Conservation (phyloP, 257 asterid genomes). For the Primulina eburnea region DNA sequence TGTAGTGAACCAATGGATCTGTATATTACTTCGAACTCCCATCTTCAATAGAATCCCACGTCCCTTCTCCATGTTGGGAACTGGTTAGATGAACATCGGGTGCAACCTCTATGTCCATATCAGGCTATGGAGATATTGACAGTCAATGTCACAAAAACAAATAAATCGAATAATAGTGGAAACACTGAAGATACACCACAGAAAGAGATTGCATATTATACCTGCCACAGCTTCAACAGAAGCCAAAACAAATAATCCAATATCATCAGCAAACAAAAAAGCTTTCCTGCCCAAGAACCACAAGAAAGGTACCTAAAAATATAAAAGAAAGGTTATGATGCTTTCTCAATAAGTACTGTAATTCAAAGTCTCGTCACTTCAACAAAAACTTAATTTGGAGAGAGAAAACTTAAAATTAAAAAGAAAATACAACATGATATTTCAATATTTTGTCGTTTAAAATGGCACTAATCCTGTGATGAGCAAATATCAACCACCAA, state of each 20-base stretch:
- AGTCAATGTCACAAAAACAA: constrained; percentile 9
- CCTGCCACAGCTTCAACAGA: constrained; percentile 79
- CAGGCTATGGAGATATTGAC: constrained; percentile 52
- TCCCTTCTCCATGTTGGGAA: constrained; percentile 30
- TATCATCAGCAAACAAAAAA: constrained; percentile 85
- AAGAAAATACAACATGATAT: not conserved
- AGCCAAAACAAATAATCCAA: constrained; percentile 69
- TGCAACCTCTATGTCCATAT: constrained; percentile 68
- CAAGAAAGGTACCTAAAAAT: constrained; percentile 71
- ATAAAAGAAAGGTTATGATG: not conserved
- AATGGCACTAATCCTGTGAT: not conserved
- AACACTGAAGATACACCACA: not conserved
- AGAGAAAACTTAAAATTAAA: not conserved
- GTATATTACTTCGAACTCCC: constrained; percentile 12
- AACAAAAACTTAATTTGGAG: not conserved
- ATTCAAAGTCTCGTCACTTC: not conserved
- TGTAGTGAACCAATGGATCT: too few relatives aligned
- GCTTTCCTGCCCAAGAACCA: constrained; percentile 98
- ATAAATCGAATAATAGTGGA: not conserved
- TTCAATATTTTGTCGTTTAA: too few relatives aligned
- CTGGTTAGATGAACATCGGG: constrained; percentile 50
- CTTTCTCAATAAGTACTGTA: not conserved
- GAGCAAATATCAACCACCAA: constrained; percentile 8
- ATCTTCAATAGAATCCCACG: constrained; percentile 9
- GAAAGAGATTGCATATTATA: constrained; percentile 26